Evolutionary conservation across 352 stramenopile genomes (phyloP).

Genomic region (Phytophthora syringae): DNA sequence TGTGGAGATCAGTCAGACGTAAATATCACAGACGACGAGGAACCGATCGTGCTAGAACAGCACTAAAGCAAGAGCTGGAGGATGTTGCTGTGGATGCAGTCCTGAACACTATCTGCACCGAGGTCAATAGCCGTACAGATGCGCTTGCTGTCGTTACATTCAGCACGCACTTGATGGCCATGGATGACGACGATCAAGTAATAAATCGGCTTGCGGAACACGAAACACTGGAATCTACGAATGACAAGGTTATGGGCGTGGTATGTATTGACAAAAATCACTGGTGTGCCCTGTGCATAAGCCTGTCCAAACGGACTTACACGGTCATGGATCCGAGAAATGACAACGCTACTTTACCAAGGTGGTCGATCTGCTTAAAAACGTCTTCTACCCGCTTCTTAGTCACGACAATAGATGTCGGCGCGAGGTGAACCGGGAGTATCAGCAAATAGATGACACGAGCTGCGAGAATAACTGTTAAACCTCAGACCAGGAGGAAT

Average conservation of each 20-base stretch:
- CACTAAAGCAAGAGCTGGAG: neutral
- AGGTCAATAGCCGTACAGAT: neutral
- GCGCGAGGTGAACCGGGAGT: neutral
- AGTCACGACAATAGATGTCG: neutral
- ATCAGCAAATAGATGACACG: constrained; percentile 1
- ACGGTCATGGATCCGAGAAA: neutral
- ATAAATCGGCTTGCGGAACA: neutral
- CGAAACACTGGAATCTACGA: neutral
- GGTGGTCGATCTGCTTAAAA: neutral
- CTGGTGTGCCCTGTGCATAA: neutral
- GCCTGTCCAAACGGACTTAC: neutral
- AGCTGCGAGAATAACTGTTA: neutral
- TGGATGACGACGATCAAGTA: neutral
- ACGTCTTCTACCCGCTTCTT: neutral
- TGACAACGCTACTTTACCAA: neutral
- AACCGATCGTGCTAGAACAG: neutral
- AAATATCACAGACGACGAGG: neutral
- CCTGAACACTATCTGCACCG: neutral
- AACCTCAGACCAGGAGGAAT: too few species aligned
- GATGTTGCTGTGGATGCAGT: neutral
- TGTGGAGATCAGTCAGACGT: neutral
- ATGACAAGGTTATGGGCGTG: neutral
- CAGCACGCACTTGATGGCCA: neutral
- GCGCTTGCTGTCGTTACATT: neutral
- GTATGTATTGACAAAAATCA: neutral